Evolutionary conservation across 1,284 basidiomycete species (phyloP), one percentile per base, ranked within the genome.

Genomic region (Trametes hirsuta): DNA sequence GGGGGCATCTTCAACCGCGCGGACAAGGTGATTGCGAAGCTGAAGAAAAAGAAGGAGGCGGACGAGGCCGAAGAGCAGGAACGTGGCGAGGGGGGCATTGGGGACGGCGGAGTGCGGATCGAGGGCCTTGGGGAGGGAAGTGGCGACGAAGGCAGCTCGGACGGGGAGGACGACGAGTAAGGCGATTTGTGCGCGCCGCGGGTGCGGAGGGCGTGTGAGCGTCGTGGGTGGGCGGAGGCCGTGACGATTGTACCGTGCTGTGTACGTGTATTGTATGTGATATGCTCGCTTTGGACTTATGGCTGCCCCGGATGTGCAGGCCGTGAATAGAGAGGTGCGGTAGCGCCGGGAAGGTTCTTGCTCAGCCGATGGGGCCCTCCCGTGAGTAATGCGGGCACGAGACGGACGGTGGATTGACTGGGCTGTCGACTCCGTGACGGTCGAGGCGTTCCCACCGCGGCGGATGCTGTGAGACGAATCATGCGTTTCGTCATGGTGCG

Each of bases 1-100:
- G 91, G 88, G 14, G 97, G 97, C 2, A 94, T 99, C 68, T 99
- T 97, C 80, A 97, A 97, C 73, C 84, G 91, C 47, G 93, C 92
- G 24, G 91, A 90, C 64, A 93, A 92, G 74, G 80, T 94, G 49
- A 83, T 95, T 51, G 86, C 88, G 63, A 93, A 90, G 77, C 76
- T 92, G 69, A 84, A 86, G 69, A 87, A 88, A 76, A 85, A 81
- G 70, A 78, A 79, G 64, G 77, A 80, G 66, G 79, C 75, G 22
- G 79, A 79, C 63, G 79, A 81, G 56, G 79, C 78, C 30, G 78
- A 74, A 45, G 81, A 74, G 47, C 75, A 74, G 11, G 77, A 74
- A 15, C 79, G 79, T 15, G 73, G 62, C 12, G 75, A 72, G 72
- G 55, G 58, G 6, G 79, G 78, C 18, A 67, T 71, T 24, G 72